Base-by-base conservation (phyloP, 1,284 basidiomycete species). In the Moesziomyces sp. region DNA sequence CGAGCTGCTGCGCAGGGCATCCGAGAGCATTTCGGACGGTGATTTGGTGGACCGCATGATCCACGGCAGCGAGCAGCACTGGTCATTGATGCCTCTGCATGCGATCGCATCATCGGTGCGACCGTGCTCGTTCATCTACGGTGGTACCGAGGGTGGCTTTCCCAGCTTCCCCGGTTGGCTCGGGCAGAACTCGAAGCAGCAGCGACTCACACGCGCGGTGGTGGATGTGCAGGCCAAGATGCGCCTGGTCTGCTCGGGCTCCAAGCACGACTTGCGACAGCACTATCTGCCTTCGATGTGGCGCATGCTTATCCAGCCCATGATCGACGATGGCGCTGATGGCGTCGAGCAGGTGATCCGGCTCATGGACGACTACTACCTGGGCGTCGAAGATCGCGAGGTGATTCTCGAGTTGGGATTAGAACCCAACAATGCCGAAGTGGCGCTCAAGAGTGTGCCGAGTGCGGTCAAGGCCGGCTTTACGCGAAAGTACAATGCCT, bases 371-470 rank as follows among this genome's bases (percentile, higher is more conserved):
- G 91, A 92, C 49, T 99, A 99, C 85, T 98, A 90, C 85, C 86
- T 99, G 40, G 91, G 91, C 7, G 92, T 92, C 72, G 96, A 98
- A 42, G 96, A 99, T 81, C 96, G 95, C 92, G 97, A 99, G 77
- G 91, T 92, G 11, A 88, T 98, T 53, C 88, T 98, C 56, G 96
- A 99, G 84, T 88, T 99, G 11, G 96, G 95, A 0, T 88, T 99
- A 11, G 95, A 90, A 61, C 88, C 91, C 7, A 89, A 91, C 79
- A 89, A 89, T 72, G 91, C 91, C 0, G 46, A 87, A 0, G 48
- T 42, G 5, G 87, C 94, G 9, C 83, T 92, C 72, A 97, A 96
- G 87, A 91, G 91, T 86, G 93, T 99, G 35, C 87, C 93, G 0
- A 83, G 91, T 0, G 88, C 91, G 0, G 91, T 91, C 45, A 99